phyloP scores from a whole-genome alignment of 225 moss, liverwort and hornwort species.

The Antitrichia curtipendula region DNA sequence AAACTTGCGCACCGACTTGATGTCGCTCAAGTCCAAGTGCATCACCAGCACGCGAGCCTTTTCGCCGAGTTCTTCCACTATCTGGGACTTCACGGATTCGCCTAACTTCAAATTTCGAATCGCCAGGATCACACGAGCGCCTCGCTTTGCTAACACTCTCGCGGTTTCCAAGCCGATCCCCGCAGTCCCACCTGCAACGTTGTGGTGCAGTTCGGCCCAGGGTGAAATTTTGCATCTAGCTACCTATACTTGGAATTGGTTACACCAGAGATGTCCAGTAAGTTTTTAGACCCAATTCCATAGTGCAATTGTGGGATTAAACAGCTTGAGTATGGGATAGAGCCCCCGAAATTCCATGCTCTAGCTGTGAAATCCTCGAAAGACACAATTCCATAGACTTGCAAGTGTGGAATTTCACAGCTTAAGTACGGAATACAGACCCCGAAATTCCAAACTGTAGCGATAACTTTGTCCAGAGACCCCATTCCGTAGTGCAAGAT shows the following conservation, averaged over 20 bases:
- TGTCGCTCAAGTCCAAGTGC: slow-evolving; percentile 21
- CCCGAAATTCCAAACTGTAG: background rate
- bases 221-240: background rate
- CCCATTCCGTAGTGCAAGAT: background rate
- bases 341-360: background rate
- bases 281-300: background rate
- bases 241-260: background rate
- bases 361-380: background rate
- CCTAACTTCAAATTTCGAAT: slow-evolving; percentile 16
- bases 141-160: slow-evolving; percentile 19
- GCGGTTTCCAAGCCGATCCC: slow-evolving; percentile 27
- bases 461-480: background rate
- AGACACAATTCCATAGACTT: background rate
- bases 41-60: slow-evolving; percentile 7
- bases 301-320: background rate
- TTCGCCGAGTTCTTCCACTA: background rate
- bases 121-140: slow-evolving; percentile 20
- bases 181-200: background rate
- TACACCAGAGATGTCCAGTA: background rate
- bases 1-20: slow-evolving; percentile 18
- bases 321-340: background rate
- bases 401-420: background rate
- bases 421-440: background rate
- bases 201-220: background rate
- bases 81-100: slow-evolving; percentile 13